Conservation (phyloP, 108 stramenopile genomes). For the Pseudonitzschia multiseries region DNA sequence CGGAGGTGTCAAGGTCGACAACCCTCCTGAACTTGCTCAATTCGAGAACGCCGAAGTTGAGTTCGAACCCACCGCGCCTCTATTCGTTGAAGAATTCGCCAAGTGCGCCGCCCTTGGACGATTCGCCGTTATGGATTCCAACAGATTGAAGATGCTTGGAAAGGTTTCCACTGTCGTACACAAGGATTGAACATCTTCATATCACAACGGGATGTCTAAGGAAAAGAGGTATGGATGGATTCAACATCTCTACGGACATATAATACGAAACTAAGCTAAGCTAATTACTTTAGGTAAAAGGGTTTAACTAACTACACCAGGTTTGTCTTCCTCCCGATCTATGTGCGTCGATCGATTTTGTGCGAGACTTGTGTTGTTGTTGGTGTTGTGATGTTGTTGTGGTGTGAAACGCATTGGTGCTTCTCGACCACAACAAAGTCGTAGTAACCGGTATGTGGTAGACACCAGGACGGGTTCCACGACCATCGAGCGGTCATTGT, state of each 20-base stretch:
- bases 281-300: constrained; percentile 5
- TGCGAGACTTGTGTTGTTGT: too few relatives aligned
- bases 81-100: constrained; percentile 79
- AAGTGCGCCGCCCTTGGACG: constrained; percentile 80
- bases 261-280: constrained; percentile 15
- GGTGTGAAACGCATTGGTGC: too few relatives aligned
- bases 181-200: background rate
- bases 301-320: background rate
- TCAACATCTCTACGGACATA: constrained; percentile 5
- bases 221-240: constrained; percentile 18
- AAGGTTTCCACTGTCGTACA: constrained; percentile 60
- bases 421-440: too few relatives aligned
- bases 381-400: too few relatives aligned
- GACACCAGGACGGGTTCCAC: too few relatives aligned
- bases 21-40: constrained; percentile 77
- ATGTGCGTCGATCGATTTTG: too few relatives aligned
- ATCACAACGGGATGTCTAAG: background rate
- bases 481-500: too few relatives aligned
- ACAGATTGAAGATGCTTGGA: constrained; percentile 86
- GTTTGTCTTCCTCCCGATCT: background rate
- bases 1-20: constrained; percentile 79
- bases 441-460: too few relatives aligned
- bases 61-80: constrained; percentile 75
- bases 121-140: constrained; percentile 86
- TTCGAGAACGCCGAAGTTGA: constrained; percentile 82